Conservation (phyloP, 2,329 filamentous ascomycete genomes). For the Ilyonectria mors-panacis region DNA sequence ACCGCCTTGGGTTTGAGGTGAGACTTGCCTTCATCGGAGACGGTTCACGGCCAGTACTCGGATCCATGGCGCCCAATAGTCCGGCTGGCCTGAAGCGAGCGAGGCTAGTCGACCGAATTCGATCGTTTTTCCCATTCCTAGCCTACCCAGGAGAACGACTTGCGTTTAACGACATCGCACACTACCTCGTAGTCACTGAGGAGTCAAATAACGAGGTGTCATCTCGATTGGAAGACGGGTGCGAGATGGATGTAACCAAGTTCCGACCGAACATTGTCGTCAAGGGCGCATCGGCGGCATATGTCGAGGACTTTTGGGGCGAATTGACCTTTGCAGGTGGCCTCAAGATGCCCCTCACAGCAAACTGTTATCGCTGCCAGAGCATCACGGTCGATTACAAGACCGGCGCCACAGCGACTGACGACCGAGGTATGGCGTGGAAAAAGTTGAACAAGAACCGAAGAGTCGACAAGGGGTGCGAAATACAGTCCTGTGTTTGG, state of each 20-base stretch:
- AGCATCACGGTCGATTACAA: constrained; percentile 46
- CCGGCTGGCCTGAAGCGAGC: constrained; percentile 31
- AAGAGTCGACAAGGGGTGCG: constrained; percentile 39
- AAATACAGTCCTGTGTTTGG: constrained; percentile 47
- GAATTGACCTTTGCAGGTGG: constrained; percentile 37
- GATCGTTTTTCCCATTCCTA: constrained; percentile 23
- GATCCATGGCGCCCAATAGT: constrained; percentile 45
- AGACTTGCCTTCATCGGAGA: constrained; percentile 41
- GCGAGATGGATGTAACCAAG: constrained; percentile 43
- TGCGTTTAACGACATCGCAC: constrained; percentile 41
- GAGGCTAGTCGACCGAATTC: constrained; percentile 3
- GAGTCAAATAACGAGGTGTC: constrained; percentile 43
- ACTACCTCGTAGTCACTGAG: constrained; percentile 45
- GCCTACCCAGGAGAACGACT: constrained; percentile 29
- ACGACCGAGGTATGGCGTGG: constrained; percentile 41
- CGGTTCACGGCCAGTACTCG: constrained; percentile 41
- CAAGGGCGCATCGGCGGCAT: constrained; percentile 35
- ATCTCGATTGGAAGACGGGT: constrained; percentile 27
- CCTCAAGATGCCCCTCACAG: constrained; percentile 37
- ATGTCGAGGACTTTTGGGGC: constrained; percentile 43
- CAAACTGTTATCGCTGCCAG: constrained; percentile 44
- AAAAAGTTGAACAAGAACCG: constrained; percentile 46
- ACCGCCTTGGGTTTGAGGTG: constrained; percentile 35
- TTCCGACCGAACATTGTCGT: constrained; percentile 46
- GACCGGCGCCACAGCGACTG: constrained; percentile 37